Percentiles rank a stretch among this genome's conserved stretches.
Evolutionary conservation across 169 alveolate genomes (phyloP).

Genomic region (Babesia ovis): DNA sequence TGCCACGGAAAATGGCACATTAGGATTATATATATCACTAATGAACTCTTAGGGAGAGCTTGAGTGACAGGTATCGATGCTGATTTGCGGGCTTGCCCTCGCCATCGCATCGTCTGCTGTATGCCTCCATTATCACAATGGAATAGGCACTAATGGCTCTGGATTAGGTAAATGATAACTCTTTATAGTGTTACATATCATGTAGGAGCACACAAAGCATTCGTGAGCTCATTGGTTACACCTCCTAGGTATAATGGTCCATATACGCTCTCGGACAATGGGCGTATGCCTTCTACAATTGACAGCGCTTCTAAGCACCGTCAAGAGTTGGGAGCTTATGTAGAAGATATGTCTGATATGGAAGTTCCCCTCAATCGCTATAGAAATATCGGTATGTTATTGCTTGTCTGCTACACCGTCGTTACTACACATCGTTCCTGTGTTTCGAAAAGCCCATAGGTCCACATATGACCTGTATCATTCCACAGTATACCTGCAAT

Average conservation of each 20-base stretch:
- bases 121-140: conserved; percentile 7
- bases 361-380: conserved; percentile 51
- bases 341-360: conserved; percentile 6
- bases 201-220: background rate
- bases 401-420: background rate
- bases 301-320: background rate
- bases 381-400: conserved; percentile 53
- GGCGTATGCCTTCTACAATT: background rate
- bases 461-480: background rate
- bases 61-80: conserved; percentile 21
- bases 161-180: background rate
- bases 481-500: background rate
- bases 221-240: background rate
- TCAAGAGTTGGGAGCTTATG: conserved; percentile 4
- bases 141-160: background rate
- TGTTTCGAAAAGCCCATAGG: background rate
- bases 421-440: background rate
- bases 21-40: background rate
- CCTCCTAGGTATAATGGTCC: background rate
- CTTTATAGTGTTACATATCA: background rate
- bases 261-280: background rate
- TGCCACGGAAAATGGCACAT: background rate
- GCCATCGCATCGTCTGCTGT: conserved; percentile 22
- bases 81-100: conserved; percentile 19
- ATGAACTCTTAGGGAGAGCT: background rate